A percentile compares a stretch with the other conserved stretches of the same genome.
phyloP scores from a whole-genome alignment of 2,329 filamentous ascomycete genomes.

The Diaporthe australafricana region DNA sequence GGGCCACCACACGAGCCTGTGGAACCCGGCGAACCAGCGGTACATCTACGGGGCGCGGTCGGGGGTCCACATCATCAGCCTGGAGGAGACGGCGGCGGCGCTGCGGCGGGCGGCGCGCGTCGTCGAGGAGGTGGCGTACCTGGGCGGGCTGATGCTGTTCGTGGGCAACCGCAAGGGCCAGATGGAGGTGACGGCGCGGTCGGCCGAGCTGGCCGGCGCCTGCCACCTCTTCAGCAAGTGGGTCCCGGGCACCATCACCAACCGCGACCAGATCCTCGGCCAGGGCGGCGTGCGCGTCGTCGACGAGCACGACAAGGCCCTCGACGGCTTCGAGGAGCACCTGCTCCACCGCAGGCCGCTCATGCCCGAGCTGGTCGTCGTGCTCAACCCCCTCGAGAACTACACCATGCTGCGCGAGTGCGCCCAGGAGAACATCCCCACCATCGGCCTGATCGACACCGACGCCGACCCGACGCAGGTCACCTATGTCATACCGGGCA shows the following conservation, averaged over 20 bases:
- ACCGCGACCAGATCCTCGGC: slow-evolving; percentile 88
- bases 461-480: slow-evolving; percentile 93
- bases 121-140: slow-evolving; percentile 85
- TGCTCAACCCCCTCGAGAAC: slow-evolving; percentile 93
- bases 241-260: slow-evolving; percentile 92
- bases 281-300: slow-evolving; percentile 78
- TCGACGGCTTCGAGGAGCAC: slow-evolving; percentile 74
- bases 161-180: slow-evolving; percentile 89
- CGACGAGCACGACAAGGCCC: slow-evolving; percentile 74
- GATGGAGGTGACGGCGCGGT: slow-evolving; percentile 81
- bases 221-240: slow-evolving; percentile 95
- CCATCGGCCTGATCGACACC: slow-evolving; percentile 94
- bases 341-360: slow-evolving; percentile 73
- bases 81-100: slow-evolving; percentile 89
- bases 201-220: slow-evolving; percentile 80
- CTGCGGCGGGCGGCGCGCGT: slow-evolving; percentile 93
- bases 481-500: slow-evolving; percentile 95
- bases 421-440: slow-evolving; percentile 86
- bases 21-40: slow-evolving; percentile 93
- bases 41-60: slow-evolving; percentile 94
- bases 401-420: slow-evolving; percentile 92
- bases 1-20: slow-evolving; percentile 89
- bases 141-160: slow-evolving; percentile 88
- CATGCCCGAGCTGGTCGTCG: slow-evolving; percentile 90
- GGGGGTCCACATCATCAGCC: slow-evolving; percentile 91